Percentiles rank a stretch among this genome's conserved stretches.
Evolutionary conservation across 2,329 filamentous ascomycete species (phyloP).

Genomic region (Fonsecaea pedrosoi): DNA sequence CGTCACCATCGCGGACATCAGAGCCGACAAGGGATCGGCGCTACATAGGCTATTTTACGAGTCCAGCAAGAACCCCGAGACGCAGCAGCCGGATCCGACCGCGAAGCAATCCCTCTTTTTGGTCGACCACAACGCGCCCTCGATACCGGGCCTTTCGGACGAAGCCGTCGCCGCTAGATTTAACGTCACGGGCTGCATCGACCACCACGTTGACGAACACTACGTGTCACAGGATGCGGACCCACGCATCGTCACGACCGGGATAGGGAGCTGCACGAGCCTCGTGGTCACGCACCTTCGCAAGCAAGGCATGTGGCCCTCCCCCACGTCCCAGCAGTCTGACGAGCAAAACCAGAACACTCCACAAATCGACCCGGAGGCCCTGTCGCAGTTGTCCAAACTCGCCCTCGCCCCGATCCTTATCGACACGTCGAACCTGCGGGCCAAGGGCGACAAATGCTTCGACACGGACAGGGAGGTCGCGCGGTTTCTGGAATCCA

Average conservation of each 20-base stretch:
- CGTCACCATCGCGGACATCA: slow-evolving; percentile 51
- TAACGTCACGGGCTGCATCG: slow-evolving; percentile 62
- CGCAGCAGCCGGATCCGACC: not conserved
- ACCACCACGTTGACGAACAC: slow-evolving; percentile 68
- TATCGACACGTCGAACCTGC: slow-evolving; percentile 54
- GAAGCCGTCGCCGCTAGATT: slow-evolving; percentile 50
- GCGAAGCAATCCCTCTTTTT: slow-evolving; percentile 42
- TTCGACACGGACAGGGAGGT: slow-evolving; percentile 57
- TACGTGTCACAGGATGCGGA: slow-evolving; percentile 55
- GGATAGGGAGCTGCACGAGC: slow-evolving; percentile 65
- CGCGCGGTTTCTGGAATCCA: slow-evolving; percentile 60
- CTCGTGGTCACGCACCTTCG: slow-evolving; percentile 59
- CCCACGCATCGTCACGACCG: slow-evolving; percentile 61
- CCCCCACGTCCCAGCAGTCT: slow-evolving; percentile 42
- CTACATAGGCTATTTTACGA: slow-evolving; percentile 24
- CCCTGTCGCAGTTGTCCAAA: slow-evolving; percentile 51
- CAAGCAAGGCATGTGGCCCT: slow-evolving; percentile 54
- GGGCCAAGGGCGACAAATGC: slow-evolving; percentile 51
- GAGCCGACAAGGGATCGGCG: slow-evolving; percentile 23
- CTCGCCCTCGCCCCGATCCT: slow-evolving; percentile 53
- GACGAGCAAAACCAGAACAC: slow-evolving; percentile 27
- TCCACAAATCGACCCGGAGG: not conserved
- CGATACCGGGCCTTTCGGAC: slow-evolving; percentile 39
- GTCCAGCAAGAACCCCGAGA: not conserved
- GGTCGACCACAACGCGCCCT: slow-evolving; percentile 56